Evolutionary conservation across 2,329 filamentous ascomycete genomes (phyloP), one percentile per base, ranked within the genome.

Genomic region (Xylaria sp.): DNA sequence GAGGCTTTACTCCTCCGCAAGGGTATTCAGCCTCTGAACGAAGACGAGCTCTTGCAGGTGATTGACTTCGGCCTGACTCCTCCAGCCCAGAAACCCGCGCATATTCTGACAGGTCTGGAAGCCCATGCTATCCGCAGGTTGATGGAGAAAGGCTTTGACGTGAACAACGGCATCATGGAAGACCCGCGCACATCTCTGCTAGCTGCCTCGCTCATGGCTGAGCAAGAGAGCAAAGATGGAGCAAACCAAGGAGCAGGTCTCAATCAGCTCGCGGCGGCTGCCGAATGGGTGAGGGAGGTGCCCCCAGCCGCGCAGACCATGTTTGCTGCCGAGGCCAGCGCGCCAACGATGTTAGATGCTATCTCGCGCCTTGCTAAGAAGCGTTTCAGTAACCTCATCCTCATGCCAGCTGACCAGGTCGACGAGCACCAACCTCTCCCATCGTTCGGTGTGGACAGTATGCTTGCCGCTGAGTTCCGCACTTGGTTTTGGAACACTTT

Each of bases 31-130:
- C 71, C 72, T 0, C 50, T 77, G 0, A 72, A 60, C 41, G 74
- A 78, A 50, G 69, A 71, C 0, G 74, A 76, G 25, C 69, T 78
- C 39, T 59, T 76, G 8, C 72, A 77, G 15, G 61, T 79, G 0
- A 61, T 79, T 0, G 78, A 74, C 31, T 66, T 75, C 4, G 73
- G 20, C 28, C 39, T 28, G 13, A 46, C 37, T 9, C 20, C 15
- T 28, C 39, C 23, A 3, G 34, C 54, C 18, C 34, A 41, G 25
- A 9, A 8, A 12, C 23, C 28, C 2, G 39, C 55, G 2, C 39
- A 58, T 58, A 58, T 58, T 6, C 25, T 58, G 20, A 58, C 51
- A 7, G 34, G 54, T 25, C 12, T 57, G 34, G 34, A 56, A 56
- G n/a, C 54, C 9, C 54, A 39, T 15, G 54, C 31, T 15, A n/a